Evolutionary conservation across 257 asterid species (phyloP).

Genomic region (Penstemon barbatus): DNA sequence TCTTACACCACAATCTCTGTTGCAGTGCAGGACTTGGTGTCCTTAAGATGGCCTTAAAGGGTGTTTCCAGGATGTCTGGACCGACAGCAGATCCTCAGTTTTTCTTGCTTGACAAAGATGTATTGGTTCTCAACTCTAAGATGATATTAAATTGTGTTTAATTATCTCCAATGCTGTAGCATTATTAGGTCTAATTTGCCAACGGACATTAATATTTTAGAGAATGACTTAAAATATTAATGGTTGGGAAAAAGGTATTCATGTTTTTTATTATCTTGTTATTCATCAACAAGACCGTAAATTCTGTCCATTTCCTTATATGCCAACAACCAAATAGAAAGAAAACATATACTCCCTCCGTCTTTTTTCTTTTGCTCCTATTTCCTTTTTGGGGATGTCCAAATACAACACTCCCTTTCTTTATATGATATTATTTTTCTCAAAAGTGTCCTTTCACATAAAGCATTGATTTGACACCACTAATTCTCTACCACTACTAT

Average conservation of each 20-base stretch:
- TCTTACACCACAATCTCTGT: constrained; percentile 37
- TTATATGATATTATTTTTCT: too few species aligned
- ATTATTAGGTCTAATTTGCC: constrained; percentile 6
- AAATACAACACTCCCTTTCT: too few species aligned
- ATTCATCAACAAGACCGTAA: not conserved
- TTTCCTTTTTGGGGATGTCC: not conserved
- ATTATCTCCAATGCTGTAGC: constrained; percentile 7
- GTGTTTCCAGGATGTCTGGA: constrained; percentile 90
- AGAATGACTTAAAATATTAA: constrained; percentile 15
- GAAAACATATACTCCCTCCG: too few species aligned
- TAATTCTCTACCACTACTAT: too few species aligned
- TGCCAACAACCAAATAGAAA: too few species aligned
- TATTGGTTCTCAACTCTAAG: constrained; percentile 35
- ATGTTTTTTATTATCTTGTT: not conserved
- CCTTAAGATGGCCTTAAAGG: constrained; percentile 95
- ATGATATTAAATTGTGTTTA: constrained; percentile 21
- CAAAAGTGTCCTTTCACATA: too few species aligned
- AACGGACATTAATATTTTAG: constrained; percentile 5
- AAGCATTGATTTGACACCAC: too few species aligned
- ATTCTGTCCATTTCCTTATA: too few species aligned
- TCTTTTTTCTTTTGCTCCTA: too few species aligned
- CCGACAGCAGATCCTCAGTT: constrained; percentile 79
- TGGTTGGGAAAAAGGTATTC: constrained; percentile 16
- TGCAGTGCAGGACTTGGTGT: constrained; percentile 99
- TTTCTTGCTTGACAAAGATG: constrained; percentile 96